phyloP scores from a whole-genome alignment of 305 asterid genomes.

The Rubia tinctorum region DNA sequence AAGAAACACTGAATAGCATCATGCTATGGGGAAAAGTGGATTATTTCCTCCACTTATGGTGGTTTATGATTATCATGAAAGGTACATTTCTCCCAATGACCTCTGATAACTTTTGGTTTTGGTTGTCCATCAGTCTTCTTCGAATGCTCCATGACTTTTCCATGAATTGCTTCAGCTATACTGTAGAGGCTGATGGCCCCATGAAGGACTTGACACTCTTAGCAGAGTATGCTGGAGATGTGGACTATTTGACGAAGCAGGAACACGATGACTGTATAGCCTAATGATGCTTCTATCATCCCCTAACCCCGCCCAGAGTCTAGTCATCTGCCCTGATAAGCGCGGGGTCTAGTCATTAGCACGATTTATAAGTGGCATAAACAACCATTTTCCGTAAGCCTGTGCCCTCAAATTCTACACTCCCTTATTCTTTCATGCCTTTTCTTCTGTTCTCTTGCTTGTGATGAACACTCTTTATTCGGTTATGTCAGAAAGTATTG shows the following conservation, averaged over 20 bases:
- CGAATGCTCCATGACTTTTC: conserved; percentile 8
- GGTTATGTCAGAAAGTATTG: no score
- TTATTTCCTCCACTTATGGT: conserved; percentile 76
- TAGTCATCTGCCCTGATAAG: conserved; percentile 77
- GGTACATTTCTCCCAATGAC: conserved; percentile 44
- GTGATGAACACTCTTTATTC: background rate
- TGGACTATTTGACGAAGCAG: conserved; percentile 68
- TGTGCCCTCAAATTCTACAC: conserved; percentile 19
- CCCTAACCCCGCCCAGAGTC: conserved; percentile 48
- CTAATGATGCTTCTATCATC: conserved; percentile 85
- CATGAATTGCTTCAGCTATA: conserved; percentile 53
- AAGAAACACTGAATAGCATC: conserved; percentile 54
- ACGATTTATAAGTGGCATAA: conserved; percentile 80
- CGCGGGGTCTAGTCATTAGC: conserved; percentile 75
- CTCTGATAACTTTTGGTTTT: conserved; percentile 5
- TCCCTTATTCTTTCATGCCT: conserved; percentile 19
- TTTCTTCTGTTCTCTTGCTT: conserved; percentile 13
- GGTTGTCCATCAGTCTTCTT: conserved; percentile 3
- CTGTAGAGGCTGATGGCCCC: conserved; percentile 80
- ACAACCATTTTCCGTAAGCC: conserved; percentile 72
- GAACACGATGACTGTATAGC: conserved; percentile 78
- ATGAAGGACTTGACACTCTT: conserved; percentile 78
- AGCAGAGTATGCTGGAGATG: conserved; percentile 84
- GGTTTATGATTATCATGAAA: conserved; percentile 71
- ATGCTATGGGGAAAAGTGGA: conserved; percentile 59